Conservation (phyloP, 202 grass and related monocot genomes). For the Panicum virgatum region DNA sequence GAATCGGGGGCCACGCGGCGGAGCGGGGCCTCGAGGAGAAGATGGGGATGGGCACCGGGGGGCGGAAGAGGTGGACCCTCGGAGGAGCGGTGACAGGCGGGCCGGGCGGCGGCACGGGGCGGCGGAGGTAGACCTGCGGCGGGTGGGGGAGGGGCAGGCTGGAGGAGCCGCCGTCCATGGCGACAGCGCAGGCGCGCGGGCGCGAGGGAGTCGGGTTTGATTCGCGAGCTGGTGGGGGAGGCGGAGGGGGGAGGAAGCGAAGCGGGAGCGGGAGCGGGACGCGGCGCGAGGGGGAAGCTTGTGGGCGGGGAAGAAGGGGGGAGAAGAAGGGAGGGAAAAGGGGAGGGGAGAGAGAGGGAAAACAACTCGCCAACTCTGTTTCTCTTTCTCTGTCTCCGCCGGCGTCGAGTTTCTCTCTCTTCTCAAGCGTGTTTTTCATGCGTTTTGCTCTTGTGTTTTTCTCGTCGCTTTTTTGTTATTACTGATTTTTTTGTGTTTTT, state of each 20-base stretch:
- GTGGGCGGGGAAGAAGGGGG: constrained; percentile 21
- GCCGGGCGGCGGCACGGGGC: constrained; percentile 20
- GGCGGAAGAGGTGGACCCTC: constrained; percentile 29
- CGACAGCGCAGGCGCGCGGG: background rate
- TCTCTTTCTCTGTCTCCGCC: background rate
- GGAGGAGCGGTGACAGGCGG: background rate
- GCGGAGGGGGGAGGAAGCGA: background rate
- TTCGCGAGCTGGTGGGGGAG: background rate
- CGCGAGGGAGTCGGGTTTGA: constrained; percentile 1
- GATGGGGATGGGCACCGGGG: constrained; percentile 33
- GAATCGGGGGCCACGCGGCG: background rate
- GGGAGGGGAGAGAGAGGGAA: constrained; percentile 28
- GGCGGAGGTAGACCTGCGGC: constrained; percentile 43
- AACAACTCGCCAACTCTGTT: constrained; percentile 41
- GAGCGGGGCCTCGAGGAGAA: constrained; percentile 33
- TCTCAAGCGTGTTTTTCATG: background rate
- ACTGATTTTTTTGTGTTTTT: too few species aligned
- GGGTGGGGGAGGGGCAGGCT: constrained; percentile 31
- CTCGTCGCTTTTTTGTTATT: background rate
- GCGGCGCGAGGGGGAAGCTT: constrained; percentile 21
- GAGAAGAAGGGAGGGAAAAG: constrained; percentile 4
- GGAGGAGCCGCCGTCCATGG: constrained; percentile 57
- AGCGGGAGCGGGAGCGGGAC: constrained; percentile 19
- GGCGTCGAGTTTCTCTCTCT: background rate
- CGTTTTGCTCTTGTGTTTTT: background rate